Base-by-base conservation (phyloP, 768 basidiomycete genomes). In the Hypholoma fasciculare region DNA sequence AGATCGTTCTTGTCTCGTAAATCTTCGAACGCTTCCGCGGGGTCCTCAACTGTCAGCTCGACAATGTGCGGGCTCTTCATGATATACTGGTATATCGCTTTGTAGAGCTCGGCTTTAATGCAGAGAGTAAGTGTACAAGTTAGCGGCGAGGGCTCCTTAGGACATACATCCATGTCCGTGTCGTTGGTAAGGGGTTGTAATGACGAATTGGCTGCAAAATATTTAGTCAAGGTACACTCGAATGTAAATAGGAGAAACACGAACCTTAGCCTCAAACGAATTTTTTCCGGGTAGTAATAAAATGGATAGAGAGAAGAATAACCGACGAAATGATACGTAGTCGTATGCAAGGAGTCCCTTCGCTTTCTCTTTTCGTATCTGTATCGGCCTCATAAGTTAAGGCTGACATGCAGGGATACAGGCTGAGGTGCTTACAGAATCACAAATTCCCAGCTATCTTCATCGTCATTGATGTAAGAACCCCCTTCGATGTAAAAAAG, bases 31-130 rank as follows among this genome's bases (percentile, higher is more conserved):
- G 93, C 92, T 74, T 99, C 97, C 0, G 94, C 94, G 1, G 97
- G 97, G 70, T 99, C 97, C 74, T 99, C 97, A 19, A 99, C 92
- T 1, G 95, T 97, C 42, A 98, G 75, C 71, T 98, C 96, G n/a
- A 90, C 88, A 39, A 96, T 84, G 50, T 82, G 75, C 1, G 87
- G 78, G 49, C 82, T 82, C 13, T 81, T 75, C 43, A 90, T 71
- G 17, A 91, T 82, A 66, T 92, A 83, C 67, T 86, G 80, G 75
- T 96, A 96, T 53, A 94, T 88, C 0, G 94, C 86, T 46, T 77
- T 83, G 78, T 97, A 98, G 12, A 98, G 83, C 61, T 89, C 87
- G 49, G 95, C 94, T 96, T 65, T 7, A 59, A 49, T 38, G 7
- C n/a, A 14, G 16, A 7, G 19, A 47, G 4, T 54, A 9, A 47